A percentile compares a stretch with the other conserved stretches of the same genome.
These are phyloP conservation scores for Teunomyces pallodes DNA, from an alignment of 805 yeast species.

Conservation along the genomic window DNA sequence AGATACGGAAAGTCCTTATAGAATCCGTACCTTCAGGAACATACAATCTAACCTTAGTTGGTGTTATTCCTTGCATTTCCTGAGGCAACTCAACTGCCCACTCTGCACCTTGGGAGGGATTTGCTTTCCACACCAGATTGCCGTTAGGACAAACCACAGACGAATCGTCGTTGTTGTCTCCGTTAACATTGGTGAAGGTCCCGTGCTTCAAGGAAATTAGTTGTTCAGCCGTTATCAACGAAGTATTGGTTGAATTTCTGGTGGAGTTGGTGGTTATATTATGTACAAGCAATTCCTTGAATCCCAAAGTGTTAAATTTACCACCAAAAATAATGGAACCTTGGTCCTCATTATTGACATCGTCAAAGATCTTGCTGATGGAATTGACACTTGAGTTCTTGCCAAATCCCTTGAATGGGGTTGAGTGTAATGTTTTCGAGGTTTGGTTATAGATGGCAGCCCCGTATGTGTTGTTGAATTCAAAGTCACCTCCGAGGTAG, in stretches of 20 bases:
- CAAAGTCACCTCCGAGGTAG: constrained; percentile 80
- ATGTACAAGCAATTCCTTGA: constrained; percentile 40
- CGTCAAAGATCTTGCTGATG: constrained; percentile 48
- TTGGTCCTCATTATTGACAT: constrained; percentile 22
- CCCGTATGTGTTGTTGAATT: constrained; percentile 51
- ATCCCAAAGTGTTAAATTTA: constrained; percentile 59
- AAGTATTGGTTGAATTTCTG: constrained; percentile 31
- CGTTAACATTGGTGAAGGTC: constrained; percentile 46
- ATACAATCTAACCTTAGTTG: constrained; percentile 72
- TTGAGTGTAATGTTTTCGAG: constrained; percentile 36
- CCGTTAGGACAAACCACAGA: constrained; percentile 55
- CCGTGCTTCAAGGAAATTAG: constrained; percentile 59
- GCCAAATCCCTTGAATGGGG: constrained; percentile 80
- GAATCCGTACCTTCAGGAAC: constrained; percentile 54
- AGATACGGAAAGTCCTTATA: constrained; percentile 63
- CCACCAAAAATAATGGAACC: constrained; percentile 80
- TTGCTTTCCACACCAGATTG: constrained; percentile 52
- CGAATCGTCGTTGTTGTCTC: constrained; percentile 28
- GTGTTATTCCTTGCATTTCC: constrained; percentile 46
- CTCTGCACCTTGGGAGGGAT: constrained; percentile 52
- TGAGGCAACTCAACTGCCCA: constrained; percentile 62
- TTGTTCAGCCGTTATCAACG: constrained; percentile 55
- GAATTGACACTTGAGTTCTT: constrained; percentile 56
- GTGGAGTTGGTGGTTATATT: constrained; percentile 30
- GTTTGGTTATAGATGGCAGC: constrained; percentile 62